phyloP scores from a whole-genome alignment of 257 asterid species.

The Avicennia marina region DNA sequence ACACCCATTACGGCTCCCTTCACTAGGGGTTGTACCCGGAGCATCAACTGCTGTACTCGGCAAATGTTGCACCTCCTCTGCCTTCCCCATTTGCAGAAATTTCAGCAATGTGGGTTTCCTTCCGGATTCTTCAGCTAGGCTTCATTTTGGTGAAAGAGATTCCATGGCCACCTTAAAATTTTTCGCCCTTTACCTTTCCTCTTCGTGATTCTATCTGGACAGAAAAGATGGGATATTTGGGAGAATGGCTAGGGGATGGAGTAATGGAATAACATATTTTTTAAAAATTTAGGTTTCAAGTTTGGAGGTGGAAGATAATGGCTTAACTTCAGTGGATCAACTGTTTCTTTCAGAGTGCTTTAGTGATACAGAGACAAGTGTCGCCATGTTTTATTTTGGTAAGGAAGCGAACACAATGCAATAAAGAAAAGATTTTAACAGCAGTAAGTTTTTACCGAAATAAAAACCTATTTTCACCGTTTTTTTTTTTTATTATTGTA shows the following conservation, averaged over 20 bases:
- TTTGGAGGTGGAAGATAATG: slow-evolving; percentile 25
- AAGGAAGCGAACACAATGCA: no score
- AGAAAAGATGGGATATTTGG: not conserved
- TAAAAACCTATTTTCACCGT: no score
- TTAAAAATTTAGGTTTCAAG: slow-evolving; percentile 31
- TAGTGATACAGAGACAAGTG: no score
- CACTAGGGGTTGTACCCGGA: slow-evolving; percentile 27
- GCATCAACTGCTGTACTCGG: slow-evolving; percentile 40
- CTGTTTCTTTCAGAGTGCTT: slow-evolving; percentile 19
- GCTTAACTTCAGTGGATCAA: slow-evolving; percentile 33
- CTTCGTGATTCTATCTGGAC: slow-evolving; percentile 20
- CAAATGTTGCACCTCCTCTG: slow-evolving; percentile 45
- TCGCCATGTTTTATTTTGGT: no score
- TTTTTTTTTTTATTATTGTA: no score
- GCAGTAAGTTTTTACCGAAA: no score
- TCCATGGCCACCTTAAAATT: no score
- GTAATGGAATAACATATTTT: not conserved
- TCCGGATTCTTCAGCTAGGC: slow-evolving; percentile 30
- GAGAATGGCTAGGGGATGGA: slow-evolving; percentile 10
- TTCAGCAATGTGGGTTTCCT: slow-evolving; percentile 51
- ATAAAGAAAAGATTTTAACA: no score
- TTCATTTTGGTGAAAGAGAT: slow-evolving; percentile 39
- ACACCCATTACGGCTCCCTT: slow-evolving; percentile 17
- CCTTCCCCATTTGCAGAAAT: slow-evolving; percentile 83
- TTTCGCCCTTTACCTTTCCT: slow-evolving; percentile 19